A percentile compares a stretch with the other conserved stretches of the same genome.
Conservation (phyloP, 371 early-diverging fungal genomes). For the Circinella umbellata region DNA sequence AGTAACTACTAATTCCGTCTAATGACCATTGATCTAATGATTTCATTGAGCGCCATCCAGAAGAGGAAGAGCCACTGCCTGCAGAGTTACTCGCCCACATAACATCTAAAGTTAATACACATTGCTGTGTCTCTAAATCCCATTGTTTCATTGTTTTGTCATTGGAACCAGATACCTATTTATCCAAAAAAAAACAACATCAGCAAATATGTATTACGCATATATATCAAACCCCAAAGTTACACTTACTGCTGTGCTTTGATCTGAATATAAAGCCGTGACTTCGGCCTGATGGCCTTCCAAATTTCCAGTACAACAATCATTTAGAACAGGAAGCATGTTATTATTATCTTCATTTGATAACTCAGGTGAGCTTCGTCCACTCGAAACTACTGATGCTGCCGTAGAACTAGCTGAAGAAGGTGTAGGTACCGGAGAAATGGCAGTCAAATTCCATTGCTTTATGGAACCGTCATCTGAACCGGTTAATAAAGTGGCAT, state of each 20-base stretch:
- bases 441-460: constrained; percentile 81
- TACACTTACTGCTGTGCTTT: constrained; percentile 43
- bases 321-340: constrained; percentile 28
- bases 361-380: constrained; percentile 39
- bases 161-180: constrained; percentile 78
- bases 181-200: not conserved
- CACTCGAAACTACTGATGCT: constrained; percentile 26
- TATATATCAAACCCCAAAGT: too few species aligned
- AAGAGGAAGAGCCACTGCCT: constrained; percentile 21
- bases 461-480: constrained; percentile 81
- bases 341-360: constrained; percentile 28
- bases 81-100: constrained; percentile 65
- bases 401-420: constrained; percentile 28
- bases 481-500: constrained; percentile 73
- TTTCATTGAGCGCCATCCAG: constrained; percentile 14
- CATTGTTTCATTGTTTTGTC: constrained; percentile 92
- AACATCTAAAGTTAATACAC: constrained; percentile 68
- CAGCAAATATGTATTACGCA: too few species aligned
- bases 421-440: constrained; percentile 34
- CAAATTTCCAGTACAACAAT: constrained; percentile 49
- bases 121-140: constrained; percentile 81
- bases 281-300: constrained; percentile 61
- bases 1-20: constrained; percentile 34
- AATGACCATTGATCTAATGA: constrained; percentile 24
- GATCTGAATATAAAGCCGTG: constrained; percentile 56